These are phyloP conservation scores for Chlorella sorokiniana DNA, from an alignment of 139 green algal genomes.

Conservation along the genomic window DNA sequence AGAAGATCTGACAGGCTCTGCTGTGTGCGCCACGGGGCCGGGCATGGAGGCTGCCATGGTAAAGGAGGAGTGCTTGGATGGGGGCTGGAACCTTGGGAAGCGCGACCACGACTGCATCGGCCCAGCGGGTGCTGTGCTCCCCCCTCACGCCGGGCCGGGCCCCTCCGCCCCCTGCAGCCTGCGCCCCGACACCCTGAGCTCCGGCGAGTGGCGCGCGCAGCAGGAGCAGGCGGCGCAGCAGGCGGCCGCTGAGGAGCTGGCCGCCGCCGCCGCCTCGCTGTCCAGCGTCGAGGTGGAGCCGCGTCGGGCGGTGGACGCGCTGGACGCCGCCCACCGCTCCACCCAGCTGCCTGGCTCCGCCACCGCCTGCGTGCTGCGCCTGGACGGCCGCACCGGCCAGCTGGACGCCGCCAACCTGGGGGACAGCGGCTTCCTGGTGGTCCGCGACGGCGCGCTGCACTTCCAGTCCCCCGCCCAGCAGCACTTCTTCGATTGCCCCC, in stretches of 20 bases:
- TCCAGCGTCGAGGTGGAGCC: neutral
- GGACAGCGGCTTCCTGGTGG: conserved; percentile 69
- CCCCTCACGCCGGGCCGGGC: neutral
- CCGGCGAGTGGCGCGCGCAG: conserved; percentile 17
- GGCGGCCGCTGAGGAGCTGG: neutral
- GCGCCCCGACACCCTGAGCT: neutral
- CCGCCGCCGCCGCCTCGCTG: neutral
- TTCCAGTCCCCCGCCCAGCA: conserved; percentile 89
- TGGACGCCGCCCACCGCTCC: conserved; percentile 21
- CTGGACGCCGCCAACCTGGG: conserved; percentile 86
- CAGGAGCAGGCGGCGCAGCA: neutral
- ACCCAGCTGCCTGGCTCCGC: conserved; percentile 64
- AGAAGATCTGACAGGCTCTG: neutral
- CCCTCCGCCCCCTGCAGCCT: neutral
- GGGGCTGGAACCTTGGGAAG: no score
- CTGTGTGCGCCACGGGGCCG: neutral
- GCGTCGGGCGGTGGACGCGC: conserved; percentile 7
- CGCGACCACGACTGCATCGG: no score
- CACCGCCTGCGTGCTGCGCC: conserved; percentile 80
- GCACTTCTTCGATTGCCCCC: conserved; percentile 97
- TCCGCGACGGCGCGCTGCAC: conserved; percentile 42
- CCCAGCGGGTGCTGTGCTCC: neutral
- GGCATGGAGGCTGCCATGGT: no score
- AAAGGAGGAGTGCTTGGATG: no score
- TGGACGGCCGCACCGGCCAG: conserved; percentile 53